These are phyloP conservation scores for Akanthomyces dipterigenus DNA, from an alignment of 2,329 filamentous ascomycete genomes.

Conservation along the genomic window DNA sequence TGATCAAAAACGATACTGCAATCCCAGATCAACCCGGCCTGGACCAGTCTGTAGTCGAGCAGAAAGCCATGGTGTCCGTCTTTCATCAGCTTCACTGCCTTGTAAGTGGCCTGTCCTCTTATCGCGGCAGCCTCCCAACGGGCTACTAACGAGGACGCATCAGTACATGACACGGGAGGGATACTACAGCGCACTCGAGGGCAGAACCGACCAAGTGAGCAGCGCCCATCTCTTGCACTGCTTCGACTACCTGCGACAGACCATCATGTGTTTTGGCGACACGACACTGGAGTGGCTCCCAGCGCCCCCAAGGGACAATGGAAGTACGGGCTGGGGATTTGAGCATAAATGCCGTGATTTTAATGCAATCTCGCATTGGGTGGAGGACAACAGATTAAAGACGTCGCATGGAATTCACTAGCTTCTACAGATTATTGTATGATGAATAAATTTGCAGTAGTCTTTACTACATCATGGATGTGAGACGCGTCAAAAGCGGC, in stretches of 20 bases:
- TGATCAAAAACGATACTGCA: background rate
- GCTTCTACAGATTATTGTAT: background rate
- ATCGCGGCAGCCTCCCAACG: background rate
- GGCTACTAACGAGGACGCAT: background rate
- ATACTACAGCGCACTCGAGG: conserved; percentile 15
- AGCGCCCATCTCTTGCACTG: conserved; percentile 39
- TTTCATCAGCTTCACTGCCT: background rate
- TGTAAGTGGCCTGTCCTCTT: background rate
- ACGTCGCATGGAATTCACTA: background rate
- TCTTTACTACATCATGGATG: too few species aligned
- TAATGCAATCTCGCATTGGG: conserved; percentile 20
- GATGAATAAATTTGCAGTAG: too few species aligned
- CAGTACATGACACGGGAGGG: conserved; percentile 12
- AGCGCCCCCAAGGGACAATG: background rate
- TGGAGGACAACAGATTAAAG: conserved; percentile 12
- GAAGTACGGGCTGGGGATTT: conserved; percentile 15
- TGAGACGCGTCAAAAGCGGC: too few species aligned
- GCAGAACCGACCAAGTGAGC: background rate
- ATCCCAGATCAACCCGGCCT: background rate
- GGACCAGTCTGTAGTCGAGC: background rate
- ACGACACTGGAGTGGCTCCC: conserved; percentile 36
- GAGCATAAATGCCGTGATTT: conserved; percentile 22
- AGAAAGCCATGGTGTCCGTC: background rate
- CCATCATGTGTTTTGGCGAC: conserved; percentile 39
- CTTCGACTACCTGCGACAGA: conserved; percentile 41